Percentiles rank a stretch among this genome's conserved stretches.
phyloP scores from a whole-genome alignment of 2,329 filamentous ascomycete species.

The Boeremia exigua region DNA sequence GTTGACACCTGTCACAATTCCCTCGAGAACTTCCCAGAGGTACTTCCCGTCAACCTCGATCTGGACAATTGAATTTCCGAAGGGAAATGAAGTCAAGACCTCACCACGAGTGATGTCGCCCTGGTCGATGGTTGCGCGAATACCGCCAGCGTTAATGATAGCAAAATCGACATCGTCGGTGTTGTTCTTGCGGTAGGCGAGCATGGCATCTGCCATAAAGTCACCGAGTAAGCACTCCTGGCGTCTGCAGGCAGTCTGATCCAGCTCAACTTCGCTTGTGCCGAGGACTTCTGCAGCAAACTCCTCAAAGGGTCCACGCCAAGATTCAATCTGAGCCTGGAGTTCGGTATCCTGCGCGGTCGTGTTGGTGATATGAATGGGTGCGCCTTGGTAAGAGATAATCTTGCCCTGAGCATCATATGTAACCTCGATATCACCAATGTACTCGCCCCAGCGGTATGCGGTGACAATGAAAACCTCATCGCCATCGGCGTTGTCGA shows the following conservation, averaged over 20 bases:
- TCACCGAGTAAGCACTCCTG: constrained; percentile 61
- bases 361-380: constrained; percentile 68
- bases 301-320: constrained; percentile 66
- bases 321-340: constrained; percentile 64
- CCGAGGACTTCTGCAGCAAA: constrained; percentile 66
- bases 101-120: constrained; percentile 69
- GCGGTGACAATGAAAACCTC: constrained; percentile 73
- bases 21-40: constrained; percentile 65
- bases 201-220: constrained; percentile 61
- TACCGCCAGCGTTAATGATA: constrained; percentile 68
- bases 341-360: constrained; percentile 64
- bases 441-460: constrained; percentile 72
- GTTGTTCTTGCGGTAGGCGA: constrained; percentile 63
- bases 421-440: constrained; percentile 71
- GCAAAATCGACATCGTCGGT: constrained; percentile 60
- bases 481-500: constrained; percentile 65
- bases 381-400: constrained; percentile 67
- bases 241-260: constrained; percentile 64
- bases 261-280: constrained; percentile 60
- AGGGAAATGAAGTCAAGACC: constrained; percentile 69
- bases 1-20: constrained; percentile 62
- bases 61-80: constrained; percentile 69
- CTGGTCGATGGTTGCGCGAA: constrained; percentile 67
- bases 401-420: constrained; percentile 67
- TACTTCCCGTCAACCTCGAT: constrained; percentile 60